Percentiles rank a stretch among this genome's conserved stretches.
phyloP scores from a whole-genome alignment of 2,329 filamentous ascomycete genomes.

The Fusarium nygamai region DNA sequence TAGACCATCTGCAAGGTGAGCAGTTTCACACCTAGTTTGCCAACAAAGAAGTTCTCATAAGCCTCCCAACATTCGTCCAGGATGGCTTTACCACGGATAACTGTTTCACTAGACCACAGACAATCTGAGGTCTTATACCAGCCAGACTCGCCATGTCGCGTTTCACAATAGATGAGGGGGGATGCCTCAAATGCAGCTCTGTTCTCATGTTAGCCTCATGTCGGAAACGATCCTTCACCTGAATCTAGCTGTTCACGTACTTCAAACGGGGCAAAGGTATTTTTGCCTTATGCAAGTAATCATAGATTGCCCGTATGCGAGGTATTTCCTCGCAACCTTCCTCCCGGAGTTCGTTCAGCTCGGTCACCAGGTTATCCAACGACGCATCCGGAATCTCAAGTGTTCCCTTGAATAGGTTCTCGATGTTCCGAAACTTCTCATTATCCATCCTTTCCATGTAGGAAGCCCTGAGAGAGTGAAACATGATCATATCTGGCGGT shows the following conservation, averaged over 20 bases:
- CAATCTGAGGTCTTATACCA: conserved; percentile 26
- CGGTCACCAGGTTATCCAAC: not conserved
- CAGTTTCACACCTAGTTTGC: conserved; percentile 18
- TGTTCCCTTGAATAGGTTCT: not conserved
- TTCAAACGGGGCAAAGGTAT: not conserved
- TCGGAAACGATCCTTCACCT: not conserved
- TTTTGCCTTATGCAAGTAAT: not conserved
- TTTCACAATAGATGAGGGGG: conserved; percentile 6
- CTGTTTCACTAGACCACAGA: conserved; percentile 24
- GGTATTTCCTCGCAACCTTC: not conserved
- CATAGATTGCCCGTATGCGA: not conserved
- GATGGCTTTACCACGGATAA: conserved; percentile 16
- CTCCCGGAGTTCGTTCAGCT: not conserved
- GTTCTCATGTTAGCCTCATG: not conserved
- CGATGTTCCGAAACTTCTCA: not conserved
- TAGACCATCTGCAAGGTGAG: conserved; percentile 22
- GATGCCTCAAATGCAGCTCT: conserved; percentile 17
- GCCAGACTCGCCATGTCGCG: not conserved
- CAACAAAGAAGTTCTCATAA: conserved; percentile 17
- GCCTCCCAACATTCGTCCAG: conserved; percentile 6
- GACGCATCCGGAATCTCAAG: not conserved
- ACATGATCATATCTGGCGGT: conserved; percentile 14
- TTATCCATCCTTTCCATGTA: not conserved
- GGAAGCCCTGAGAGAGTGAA: not conserved
- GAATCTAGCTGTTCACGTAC: not conserved